Evolutionary conservation across 2,329 filamentous ascomycete species (phyloP), one percentile per base, ranked within the genome.

Genomic region (Dendryphion nanum): DNA sequence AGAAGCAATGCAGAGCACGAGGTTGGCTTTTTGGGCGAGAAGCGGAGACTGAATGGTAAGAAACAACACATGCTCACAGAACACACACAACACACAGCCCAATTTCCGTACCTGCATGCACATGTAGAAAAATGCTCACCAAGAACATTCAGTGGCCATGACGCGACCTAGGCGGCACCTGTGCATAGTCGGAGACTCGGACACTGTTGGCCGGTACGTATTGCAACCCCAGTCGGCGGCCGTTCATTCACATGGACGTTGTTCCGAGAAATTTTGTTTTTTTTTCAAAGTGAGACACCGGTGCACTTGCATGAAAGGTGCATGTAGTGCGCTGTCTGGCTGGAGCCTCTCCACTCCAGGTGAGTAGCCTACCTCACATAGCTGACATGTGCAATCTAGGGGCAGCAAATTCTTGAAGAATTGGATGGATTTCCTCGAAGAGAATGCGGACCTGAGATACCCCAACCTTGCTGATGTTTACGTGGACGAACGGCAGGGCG

Each of bases 361-460:
- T 15, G 29, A 33, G 14, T 8, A 13, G 18, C 16, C 10, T 10
- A 26, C 10, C 10, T 26, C 3, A 26, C n/a, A n/a, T n/a, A n/a
- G n/a, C n/a, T n/a, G n/a, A n/a, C n/a, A 56, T 42, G 37, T 44
- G 38, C 31, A 40, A 16, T 21, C 38, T 51, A 95, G 88, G 67
- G 90, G 90, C 17, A 89, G 86, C 66, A 75, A 75, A 41, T 97
- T 95, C 61, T 75, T 97, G 45, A 89, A 88, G 66, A 76, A 76
- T 45, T 97, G 91, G 93, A 95, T 96, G 87, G 79, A 76, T 7
- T 91, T 85, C 63, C 73, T 97, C 19, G 91, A 97, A 66, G 88
- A 95, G 47, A 74, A 95, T 55, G 86, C 89, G 6, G 91, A 97
- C 69, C 70, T 97, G 51, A 76, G 93, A 59, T 97, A 96, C 67